Percentiles rank a stretch among this genome's conserved stretches.
phyloP scores from a whole-genome alignment of 441 rosid genomes.

The Jatropha podagrica region DNA sequence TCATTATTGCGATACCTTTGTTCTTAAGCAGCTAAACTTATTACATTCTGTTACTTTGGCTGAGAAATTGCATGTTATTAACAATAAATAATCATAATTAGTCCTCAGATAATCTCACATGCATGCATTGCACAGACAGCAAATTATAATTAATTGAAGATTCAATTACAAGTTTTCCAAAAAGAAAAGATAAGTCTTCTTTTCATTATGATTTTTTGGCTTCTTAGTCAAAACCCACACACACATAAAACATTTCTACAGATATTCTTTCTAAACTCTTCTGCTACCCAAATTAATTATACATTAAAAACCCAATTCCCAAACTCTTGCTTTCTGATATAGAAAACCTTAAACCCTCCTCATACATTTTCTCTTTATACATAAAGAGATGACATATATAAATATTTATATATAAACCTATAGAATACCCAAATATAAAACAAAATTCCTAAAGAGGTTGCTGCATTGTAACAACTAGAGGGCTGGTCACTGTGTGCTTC shows the following conservation, averaged over 20 bases:
- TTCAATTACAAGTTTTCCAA: neutral
- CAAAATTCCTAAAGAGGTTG: slow-evolving; percentile 58
- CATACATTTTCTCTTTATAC: slow-evolving; percentile 22
- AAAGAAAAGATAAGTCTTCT: slow-evolving; percentile 4
- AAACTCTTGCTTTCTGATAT: slow-evolving; percentile 34
- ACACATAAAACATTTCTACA: slow-evolving; percentile 22
- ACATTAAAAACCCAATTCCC: slow-evolving; percentile 5
- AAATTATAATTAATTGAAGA: slow-evolving; percentile 8
- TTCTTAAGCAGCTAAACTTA: neutral
- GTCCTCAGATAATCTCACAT: neutral
- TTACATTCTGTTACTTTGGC: neutral
- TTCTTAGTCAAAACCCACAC: neutral
- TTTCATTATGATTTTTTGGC: slow-evolving; percentile 21
- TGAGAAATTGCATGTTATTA: neutral
- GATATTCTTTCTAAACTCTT: neutral
- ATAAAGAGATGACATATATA: neutral
- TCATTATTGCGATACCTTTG: neutral
- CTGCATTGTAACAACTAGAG: slow-evolving; percentile 77
- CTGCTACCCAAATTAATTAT: neutral
- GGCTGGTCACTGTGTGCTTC: slow-evolving; percentile 66
- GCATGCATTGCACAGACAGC: slow-evolving; percentile 16
- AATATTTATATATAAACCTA: slow-evolving; percentile 3
- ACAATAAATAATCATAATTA: neutral
- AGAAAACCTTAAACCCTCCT: slow-evolving; percentile 29
- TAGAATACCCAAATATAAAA: neutral